phyloP scores from a whole-genome alignment of 1,284 basidiomycete species.

The Rhodofomes roseus region DNA sequence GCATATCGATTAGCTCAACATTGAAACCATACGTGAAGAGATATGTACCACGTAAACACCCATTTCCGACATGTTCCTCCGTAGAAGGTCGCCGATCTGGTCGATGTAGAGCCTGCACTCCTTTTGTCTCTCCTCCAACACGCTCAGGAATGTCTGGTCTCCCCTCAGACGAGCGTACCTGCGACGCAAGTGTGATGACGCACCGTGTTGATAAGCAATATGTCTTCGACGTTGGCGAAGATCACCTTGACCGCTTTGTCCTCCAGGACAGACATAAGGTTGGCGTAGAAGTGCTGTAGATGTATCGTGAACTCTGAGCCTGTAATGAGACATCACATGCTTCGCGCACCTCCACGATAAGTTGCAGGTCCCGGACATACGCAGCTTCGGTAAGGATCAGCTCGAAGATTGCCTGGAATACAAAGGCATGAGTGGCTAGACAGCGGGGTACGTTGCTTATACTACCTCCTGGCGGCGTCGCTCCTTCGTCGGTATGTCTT shows the following conservation, averaged over 20 bases:
- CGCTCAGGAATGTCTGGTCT: constrained; percentile 71
- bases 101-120: constrained; percentile 89
- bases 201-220: constrained; percentile 83
- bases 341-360: constrained; percentile 74
- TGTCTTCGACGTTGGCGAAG: constrained; percentile 92
- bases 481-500: constrained; percentile 73
- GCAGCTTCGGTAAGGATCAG: constrained; percentile 84
- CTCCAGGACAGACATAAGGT: constrained; percentile 71
- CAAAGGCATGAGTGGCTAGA: neutral
- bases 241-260: constrained; percentile 78
- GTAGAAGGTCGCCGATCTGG: constrained; percentile 82
- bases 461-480: constrained; percentile 84
- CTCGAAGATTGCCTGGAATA: constrained; percentile 77
- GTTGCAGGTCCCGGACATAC: constrained; percentile 87
- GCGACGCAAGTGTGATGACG: neutral
- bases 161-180: constrained; percentile 8
- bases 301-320: neutral
- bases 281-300: constrained; percentile 75
- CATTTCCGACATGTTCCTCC: constrained; percentile 74
- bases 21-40: neutral
- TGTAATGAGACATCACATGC: neutral
- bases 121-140: constrained; percentile 87
- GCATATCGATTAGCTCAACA: neutral
- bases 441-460: neutral
- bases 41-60: constrained; percentile 68